phyloP scores from a whole-genome alignment of 805 yeast genomes.

The Metschnikowia koreensis region DNA sequence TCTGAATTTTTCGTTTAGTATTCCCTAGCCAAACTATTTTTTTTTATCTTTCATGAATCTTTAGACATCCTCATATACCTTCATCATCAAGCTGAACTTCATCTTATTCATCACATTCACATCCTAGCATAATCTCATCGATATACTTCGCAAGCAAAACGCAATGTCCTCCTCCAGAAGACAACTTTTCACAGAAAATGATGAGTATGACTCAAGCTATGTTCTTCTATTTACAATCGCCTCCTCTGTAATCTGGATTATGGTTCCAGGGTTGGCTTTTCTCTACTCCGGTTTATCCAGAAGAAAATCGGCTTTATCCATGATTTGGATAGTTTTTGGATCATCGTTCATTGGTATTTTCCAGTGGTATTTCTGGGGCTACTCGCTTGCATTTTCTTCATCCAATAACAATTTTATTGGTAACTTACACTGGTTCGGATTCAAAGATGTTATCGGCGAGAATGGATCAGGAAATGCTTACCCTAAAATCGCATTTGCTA shows the following conservation, averaged over 20 bases:
- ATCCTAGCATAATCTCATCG: background rate
- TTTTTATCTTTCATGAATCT: too few species aligned
- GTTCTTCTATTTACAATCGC: slow-evolving; percentile 51
- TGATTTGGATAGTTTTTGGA: slow-evolving; percentile 78
- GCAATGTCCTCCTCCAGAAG: slow-evolving; percentile 27
- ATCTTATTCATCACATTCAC: background rate
- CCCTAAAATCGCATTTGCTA: slow-evolving; percentile 83
- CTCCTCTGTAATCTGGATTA: slow-evolving; percentile 73
- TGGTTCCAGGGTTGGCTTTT: slow-evolving; percentile 95
- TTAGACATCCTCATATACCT: background rate
- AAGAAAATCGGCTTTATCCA: slow-evolving; percentile 82
- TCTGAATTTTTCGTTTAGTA: background rate
- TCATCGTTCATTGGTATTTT: slow-evolving; percentile 71
- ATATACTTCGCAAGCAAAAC: background rate
- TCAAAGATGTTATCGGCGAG: slow-evolving; percentile 62
- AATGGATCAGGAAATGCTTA: slow-evolving; percentile 42
- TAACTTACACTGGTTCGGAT: slow-evolving; percentile 77
- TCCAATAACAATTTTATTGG: slow-evolving; percentile 88
- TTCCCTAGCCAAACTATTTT: background rate
- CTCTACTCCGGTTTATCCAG: slow-evolving; percentile 89
- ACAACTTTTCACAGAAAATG: slow-evolving; percentile 35
- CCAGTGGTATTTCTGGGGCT: slow-evolving; percentile 99
- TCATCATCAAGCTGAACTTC: background rate
- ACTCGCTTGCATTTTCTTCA: slow-evolving; percentile 81
- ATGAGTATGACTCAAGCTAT: slow-evolving; percentile 20